Evolutionary conservation across 164 flowering plant species (phyloP).

Genomic region (Cinnamomum micranthum): DNA sequence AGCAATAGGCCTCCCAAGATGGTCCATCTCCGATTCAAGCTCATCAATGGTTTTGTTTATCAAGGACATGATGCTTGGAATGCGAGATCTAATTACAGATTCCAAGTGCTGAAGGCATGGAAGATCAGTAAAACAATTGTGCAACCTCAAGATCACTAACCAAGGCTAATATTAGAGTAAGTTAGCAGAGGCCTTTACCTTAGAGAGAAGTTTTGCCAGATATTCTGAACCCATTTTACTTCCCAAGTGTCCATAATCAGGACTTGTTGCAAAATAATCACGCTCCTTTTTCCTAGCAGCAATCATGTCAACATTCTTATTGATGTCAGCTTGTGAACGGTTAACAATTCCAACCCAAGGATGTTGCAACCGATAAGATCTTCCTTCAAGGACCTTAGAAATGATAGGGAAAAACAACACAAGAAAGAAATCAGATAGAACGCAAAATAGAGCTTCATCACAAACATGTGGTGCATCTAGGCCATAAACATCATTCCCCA

Average conservation of each 20-base stretch:
- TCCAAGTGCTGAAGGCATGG: slow-evolving; percentile 63
- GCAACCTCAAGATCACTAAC: not conserved
- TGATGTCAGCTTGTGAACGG: slow-evolving; percentile 86
- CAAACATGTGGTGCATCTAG: too few relatives aligned
- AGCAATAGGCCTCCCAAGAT: slow-evolving; percentile 82
- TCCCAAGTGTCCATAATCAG: slow-evolving; percentile 69
- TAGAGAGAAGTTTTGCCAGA: slow-evolving; percentile 79
- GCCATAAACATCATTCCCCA: too few relatives aligned
- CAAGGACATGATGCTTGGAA: slow-evolving; percentile 82
- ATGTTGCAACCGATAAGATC: slow-evolving; percentile 57
- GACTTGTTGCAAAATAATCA: slow-evolving; percentile 62
- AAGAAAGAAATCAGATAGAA: not conserved
- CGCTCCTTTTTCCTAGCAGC: slow-evolving; percentile 76
- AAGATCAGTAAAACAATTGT: not conserved
- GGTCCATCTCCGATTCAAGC: slow-evolving; percentile 75
- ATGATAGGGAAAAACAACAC: not conserved
- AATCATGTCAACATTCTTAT: slow-evolving; percentile 85
- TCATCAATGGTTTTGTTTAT: slow-evolving; percentile 69
- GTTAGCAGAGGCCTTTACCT: slow-evolving; percentile 34
- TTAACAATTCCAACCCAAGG: slow-evolving; percentile 96
- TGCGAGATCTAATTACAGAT: slow-evolving; percentile 70
- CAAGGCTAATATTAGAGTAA: not conserved
- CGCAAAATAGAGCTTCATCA: not conserved
- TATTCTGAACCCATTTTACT: slow-evolving; percentile 84
- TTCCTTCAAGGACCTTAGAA: slow-evolving; percentile 74